Conservation (phyloP, 2,329 filamentous ascomycete species). For the Colletotrichum sp. region DNA sequence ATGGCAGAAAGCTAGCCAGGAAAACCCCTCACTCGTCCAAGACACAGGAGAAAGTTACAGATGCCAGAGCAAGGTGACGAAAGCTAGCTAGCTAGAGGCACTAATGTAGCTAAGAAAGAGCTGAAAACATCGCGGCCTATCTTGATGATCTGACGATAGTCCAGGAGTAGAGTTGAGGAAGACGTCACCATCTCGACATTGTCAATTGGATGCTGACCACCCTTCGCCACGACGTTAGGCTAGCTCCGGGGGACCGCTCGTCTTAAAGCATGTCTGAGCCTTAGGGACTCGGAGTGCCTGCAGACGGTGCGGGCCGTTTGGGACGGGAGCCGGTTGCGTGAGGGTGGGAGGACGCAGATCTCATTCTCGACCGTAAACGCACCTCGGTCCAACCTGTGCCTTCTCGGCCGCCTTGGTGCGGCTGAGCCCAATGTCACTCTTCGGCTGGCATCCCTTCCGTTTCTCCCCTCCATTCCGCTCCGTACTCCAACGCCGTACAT, state of each 20-base stretch:
- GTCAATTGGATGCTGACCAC: neutral
- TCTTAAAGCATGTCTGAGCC: neutral
- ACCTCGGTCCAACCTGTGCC: neutral
- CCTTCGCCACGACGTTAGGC: neutral
- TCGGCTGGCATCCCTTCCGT: neutral
- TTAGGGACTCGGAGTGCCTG: neutral
- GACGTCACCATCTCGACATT: neutral
- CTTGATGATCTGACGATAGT: neutral
- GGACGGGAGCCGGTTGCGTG: neutral
- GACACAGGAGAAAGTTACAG: neutral
- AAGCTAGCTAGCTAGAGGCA: neutral
- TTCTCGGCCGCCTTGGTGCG: neutral
- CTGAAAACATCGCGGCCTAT: neutral
- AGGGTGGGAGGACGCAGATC: neutral
- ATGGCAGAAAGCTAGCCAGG: neutral
- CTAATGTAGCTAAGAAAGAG: neutral
- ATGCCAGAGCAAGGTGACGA: neutral
- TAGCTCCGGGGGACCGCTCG: neutral
- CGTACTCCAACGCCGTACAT: neutral
- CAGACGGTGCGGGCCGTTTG: conserved; percentile 7
- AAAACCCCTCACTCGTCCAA: neutral
- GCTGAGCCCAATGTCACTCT: neutral
- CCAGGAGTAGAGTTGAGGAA: neutral
- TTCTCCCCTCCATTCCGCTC: neutral
- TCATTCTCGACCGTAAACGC: neutral